A percentile compares a stretch with the other conserved stretches of the same genome.
These are phyloP conservation scores for Cercophora samala DNA, from an alignment of 495 filamentous ascomycete genomes.

Conservation along the genomic window DNA sequence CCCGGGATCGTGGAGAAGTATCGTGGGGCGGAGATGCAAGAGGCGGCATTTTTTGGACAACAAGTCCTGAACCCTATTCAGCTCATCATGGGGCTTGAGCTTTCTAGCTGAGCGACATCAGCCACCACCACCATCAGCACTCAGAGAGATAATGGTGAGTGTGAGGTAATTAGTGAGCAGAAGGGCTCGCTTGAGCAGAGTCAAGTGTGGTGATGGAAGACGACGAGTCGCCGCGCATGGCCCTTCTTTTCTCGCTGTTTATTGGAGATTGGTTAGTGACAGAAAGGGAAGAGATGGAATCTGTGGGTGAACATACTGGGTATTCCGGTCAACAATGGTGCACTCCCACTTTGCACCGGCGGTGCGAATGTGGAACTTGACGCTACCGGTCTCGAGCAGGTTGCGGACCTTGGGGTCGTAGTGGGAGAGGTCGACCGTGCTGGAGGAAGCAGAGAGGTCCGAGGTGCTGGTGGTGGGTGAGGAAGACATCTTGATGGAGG, in stretches of 20 bases:
- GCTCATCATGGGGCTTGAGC: neutral
- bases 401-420: constrained; percentile 29
- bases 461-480: neutral
- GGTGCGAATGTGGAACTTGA: constrained; percentile 46
- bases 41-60: neutral
- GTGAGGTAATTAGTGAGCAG: neutral
- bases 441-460: constrained; percentile 5
- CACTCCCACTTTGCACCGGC: constrained; percentile 39
- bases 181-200: constrained; percentile 7
- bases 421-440: constrained; percentile 13
- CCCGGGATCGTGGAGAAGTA: neutral
- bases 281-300: neutral
- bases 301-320: constrained; percentile 44
- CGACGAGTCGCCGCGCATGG: constrained; percentile 19
- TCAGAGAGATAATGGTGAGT: neutral
- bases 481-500: constrained; percentile 12
- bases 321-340: constrained; percentile 41
- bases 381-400: constrained; percentile 34
- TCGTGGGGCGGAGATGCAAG: neutral
- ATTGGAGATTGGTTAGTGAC: neutral
- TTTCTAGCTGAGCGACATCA: neutral
- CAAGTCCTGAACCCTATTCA: neutral
- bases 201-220: constrained; percentile 33
- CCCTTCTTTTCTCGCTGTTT: constrained; percentile 38
- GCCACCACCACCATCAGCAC: neutral